Evolutionary conservation across 305 asterid species (phyloP), one percentile per base, ranked within the genome.

Genomic region (Fraxinus platypoda): DNA sequence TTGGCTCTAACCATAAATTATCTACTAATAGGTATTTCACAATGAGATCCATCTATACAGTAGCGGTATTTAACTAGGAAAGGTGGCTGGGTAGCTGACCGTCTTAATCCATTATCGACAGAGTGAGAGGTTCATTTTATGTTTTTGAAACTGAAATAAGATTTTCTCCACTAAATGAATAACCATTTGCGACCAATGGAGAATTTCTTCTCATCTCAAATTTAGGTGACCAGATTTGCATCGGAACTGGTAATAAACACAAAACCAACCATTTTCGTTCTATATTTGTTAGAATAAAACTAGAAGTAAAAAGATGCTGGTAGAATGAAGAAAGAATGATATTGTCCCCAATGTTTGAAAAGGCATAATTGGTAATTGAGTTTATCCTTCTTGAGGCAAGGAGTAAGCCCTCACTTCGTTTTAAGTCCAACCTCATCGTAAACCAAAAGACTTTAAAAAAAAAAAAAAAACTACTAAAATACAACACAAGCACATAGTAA

Each of bases 21-120:
- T 62, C 21, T 46, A 46, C 57, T 77, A 77, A 77, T 41, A 54
- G 34, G 81, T n/a, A 28, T 78, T 78, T 78, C 54, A 59, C 8
- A 19, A 78, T 33, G 46, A 57, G 74, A 78, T 43, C 57, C 81
- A 78, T 43, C 72, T 77, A 54, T 49, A 19, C 4, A 52, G 49
- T 77, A 77, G 57, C 31, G 33, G 46, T 31, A 77, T 15, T 77
- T 54, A 77, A 77, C 49, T 77, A 52, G 19, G 46, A 77, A 77
- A 54, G 72, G n/a, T 54, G 33, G 80, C n/a, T 54, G 15, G 30
- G 70, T 8, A 59, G 30, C 70, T 52, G 23, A 52, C 25, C 8
- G 9, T 52, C 8, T 0, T 52, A 52, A n/a, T 15, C 64, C 25
- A n/a, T 52, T 52, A 23, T 52, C 1, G 25, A 52, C 64, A n/a